phyloP scores from a whole-genome alignment of 768 basidiomycete genomes.

The Russula sp. region DNA sequence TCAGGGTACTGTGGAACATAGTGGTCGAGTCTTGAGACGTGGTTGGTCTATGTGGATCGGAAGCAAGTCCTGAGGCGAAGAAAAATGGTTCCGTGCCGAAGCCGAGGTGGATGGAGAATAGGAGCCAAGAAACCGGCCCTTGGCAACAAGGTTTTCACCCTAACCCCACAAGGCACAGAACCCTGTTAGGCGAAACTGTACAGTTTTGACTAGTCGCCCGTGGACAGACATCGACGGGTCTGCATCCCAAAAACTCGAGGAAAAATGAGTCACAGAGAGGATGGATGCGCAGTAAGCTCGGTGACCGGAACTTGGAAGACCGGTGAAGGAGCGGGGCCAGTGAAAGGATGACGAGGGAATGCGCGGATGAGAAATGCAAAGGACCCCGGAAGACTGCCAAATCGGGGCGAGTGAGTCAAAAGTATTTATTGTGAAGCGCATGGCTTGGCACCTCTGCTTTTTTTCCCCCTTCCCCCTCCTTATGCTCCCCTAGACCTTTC shows the following conservation, averaged over 20 bases:
- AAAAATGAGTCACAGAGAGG: constrained; percentile 3
- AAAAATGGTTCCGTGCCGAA: constrained; percentile 23
- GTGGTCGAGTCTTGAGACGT: constrained; percentile 2
- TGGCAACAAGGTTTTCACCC: constrained; percentile 12
- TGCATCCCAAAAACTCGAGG: background rate
- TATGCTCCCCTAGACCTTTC: constrained; percentile 28
- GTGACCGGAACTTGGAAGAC: constrained; percentile 1
- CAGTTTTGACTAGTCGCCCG: constrained; percentile 10
- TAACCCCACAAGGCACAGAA: constrained; percentile 26
- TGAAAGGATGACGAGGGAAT: constrained; percentile 1
- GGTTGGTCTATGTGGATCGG: constrained; percentile 6
- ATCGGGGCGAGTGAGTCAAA: constrained; percentile 18
- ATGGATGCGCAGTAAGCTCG: background rate
- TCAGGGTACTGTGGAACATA: background rate
- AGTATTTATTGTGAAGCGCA: constrained; percentile 23
- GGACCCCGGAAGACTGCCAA: constrained; percentile 27
- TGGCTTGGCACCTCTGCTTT: constrained; percentile 15
- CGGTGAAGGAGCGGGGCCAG: constrained; percentile 10
- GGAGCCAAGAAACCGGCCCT: constrained; percentile 13
- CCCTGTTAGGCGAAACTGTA: constrained; percentile 21
- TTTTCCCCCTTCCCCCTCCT: constrained; percentile 21
- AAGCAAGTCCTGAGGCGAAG: background rate
- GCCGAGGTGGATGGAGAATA: constrained; percentile 6
- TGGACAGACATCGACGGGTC: background rate
- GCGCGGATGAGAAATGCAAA: constrained; percentile 11